These are phyloP conservation scores for Verbascum thapsus DNA, from an alignment of 257 asterid genomes.

Conservation along the genomic window DNA sequence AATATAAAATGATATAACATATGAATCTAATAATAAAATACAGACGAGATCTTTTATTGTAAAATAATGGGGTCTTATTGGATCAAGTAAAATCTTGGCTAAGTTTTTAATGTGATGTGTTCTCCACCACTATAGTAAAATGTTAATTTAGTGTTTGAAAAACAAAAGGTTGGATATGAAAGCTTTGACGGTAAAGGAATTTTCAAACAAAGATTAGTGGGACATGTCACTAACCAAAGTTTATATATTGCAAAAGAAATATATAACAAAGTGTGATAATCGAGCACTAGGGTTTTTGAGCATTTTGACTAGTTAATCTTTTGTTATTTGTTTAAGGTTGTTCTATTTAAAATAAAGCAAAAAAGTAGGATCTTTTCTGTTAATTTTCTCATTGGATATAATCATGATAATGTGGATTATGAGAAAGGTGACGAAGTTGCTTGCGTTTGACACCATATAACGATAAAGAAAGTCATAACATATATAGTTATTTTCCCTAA, in stretches of 20 bases:
- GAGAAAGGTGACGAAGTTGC: slow-evolving; percentile 38
- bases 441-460: slow-evolving; percentile 39
- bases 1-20: too few species aligned
- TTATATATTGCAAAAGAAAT: slow-evolving; percentile 7
- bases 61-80: too few species aligned
- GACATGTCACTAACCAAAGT: slow-evolving; percentile 34
- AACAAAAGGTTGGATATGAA: too few species aligned
- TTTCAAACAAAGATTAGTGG: slow-evolving; percentile 39
- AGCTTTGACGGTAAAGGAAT: neutral
- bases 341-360: slow-evolving; percentile 31
- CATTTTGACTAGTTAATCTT: slow-evolving; percentile 34
- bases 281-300: slow-evolving; percentile 26
- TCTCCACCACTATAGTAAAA: too few species aligned
- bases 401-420: slow-evolving; percentile 37
- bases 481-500: slow-evolving; percentile 1
- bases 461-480: slow-evolving; percentile 2
- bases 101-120: too few species aligned
- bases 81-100: too few species aligned
- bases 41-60: too few species aligned
- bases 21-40: too few species aligned
- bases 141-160: too few species aligned
- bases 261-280: neutral
- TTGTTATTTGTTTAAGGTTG: slow-evolving; percentile 29
- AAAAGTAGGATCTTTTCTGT: slow-evolving; percentile 32
- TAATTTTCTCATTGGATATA: slow-evolving; percentile 32